Evolutionary conservation across 164 flowering plant species (phyloP).

Genomic region (Stephania yunnanensis): DNA sequence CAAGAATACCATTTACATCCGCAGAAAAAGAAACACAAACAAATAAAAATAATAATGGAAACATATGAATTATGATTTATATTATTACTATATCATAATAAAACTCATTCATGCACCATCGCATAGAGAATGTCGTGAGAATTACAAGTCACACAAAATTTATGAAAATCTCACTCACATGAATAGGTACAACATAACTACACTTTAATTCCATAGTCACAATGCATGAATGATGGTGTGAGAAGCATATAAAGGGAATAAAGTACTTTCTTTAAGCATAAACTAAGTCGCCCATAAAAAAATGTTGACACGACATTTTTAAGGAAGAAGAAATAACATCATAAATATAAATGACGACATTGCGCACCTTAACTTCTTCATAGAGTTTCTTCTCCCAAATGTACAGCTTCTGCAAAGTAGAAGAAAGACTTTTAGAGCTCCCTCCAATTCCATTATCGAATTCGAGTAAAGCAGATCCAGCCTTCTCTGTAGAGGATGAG

Average conservation of each 20-base stretch:
- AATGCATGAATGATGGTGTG: not conserved
- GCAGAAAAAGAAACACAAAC: not conserved
- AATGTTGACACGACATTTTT: not conserved
- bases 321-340: not conserved
- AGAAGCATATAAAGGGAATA: not conserved
- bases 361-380: conserved; percentile 85
- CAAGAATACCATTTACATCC: not conserved
- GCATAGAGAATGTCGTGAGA: not conserved
- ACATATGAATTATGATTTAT: not conserved
- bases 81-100: not conserved
- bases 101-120: not conserved
- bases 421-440: conserved; percentile 56
- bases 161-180: not conserved
- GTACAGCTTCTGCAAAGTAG: conserved; percentile 68
- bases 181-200: not conserved
- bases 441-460: conserved; percentile 39
- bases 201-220: not conserved
- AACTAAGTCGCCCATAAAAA: not conserved
- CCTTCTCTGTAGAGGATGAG: conserved; percentile 30
- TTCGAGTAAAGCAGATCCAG: conserved; percentile 30
- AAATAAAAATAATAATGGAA: not conserved
- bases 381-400: conserved; percentile 97
- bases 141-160: not conserved
- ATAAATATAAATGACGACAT: not conserved
- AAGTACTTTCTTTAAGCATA: not conserved